phyloP scores from a whole-genome alignment of 176 grass and related monocot genomes.

The Rhipidocladum racemiflorum region DNA sequence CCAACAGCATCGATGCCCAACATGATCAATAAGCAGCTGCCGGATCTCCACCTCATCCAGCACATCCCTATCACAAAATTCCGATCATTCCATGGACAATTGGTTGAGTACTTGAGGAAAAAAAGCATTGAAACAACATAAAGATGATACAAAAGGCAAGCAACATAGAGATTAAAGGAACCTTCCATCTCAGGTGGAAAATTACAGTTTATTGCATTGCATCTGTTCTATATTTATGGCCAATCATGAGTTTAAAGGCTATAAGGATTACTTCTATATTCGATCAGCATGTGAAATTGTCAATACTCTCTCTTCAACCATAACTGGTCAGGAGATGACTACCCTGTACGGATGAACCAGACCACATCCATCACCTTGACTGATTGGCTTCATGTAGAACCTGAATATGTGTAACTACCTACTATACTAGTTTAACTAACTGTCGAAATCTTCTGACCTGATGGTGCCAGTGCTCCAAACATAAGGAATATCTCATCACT shows the following conservation, averaged over 20 bases:
- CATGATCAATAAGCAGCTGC: conserved; percentile 78
- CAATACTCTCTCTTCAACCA: background rate
- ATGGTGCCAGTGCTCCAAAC: background rate
- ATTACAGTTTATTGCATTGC: background rate
- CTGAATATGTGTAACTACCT: background rate
- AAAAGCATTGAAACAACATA: conserved; percentile 9
- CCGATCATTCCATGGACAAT: conserved; percentile 35
- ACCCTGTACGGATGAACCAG: background rate
- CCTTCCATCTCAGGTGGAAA: background rate
- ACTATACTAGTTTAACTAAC: background rate
- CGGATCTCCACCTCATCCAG: conserved; percentile 89
- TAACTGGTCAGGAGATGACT: background rate
- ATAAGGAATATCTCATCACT: background rate
- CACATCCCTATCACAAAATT: conserved; percentile 45
- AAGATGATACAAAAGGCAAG: background rate
- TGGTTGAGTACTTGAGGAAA: background rate
- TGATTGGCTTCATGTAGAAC: background rate
- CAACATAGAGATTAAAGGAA: background rate
- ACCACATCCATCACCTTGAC: background rate
- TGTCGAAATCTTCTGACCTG: background rate
- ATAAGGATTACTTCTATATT: background rate
- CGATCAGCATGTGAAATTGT: background rate
- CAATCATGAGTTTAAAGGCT: background rate
- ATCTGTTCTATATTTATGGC: background rate
- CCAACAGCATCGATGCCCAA: conserved; percentile 89